These are phyloP conservation scores for Ogataea minuta DNA, from an alignment of 805 yeast genomes.

Conservation along the genomic window DNA sequence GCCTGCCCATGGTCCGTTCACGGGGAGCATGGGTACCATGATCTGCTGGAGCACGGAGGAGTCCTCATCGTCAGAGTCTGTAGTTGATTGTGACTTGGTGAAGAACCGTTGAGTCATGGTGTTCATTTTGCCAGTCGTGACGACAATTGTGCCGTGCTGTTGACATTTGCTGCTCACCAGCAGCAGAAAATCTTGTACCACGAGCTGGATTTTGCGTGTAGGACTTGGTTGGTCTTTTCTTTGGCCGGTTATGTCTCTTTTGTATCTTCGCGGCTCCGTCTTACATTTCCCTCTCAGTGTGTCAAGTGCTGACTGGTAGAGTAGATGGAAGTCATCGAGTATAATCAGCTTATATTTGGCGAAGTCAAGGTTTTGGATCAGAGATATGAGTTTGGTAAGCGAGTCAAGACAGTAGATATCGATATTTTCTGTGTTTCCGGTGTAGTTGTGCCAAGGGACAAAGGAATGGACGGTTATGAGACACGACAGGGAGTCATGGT, in stretches of 20 bases:
- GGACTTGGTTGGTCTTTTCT: slow-evolving; percentile 21
- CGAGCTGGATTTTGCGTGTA: slow-evolving; percentile 20
- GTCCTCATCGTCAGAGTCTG: slow-evolving; percentile 7
- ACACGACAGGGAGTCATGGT: slow-evolving; percentile 5
- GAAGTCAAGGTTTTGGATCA: slow-evolving; percentile 21
- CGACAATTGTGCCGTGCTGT: slow-evolving; percentile 13
- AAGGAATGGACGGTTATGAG: slow-evolving; percentile 4
- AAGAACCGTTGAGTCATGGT: slow-evolving; percentile 27
- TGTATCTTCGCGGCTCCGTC: slow-evolving; percentile 6
- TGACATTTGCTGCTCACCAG: slow-evolving; percentile 17
- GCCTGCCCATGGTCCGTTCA: slow-evolving; percentile 28
- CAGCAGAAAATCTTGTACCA: slow-evolving; percentile 23
- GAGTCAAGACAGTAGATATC: slow-evolving; percentile 18
- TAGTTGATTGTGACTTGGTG: slow-evolving; percentile 7
- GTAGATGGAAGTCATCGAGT: slow-evolving; percentile 29
- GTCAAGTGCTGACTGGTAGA: slow-evolving; percentile 21
- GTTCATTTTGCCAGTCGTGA: slow-evolving; percentile 32
- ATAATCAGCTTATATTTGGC: slow-evolving; percentile 23
- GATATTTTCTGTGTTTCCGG: slow-evolving; percentile 9
- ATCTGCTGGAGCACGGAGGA: slow-evolving; percentile 29
- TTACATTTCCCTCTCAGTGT: slow-evolving; percentile 10
- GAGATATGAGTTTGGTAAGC: slow-evolving; percentile 22
- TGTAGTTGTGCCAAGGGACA: slow-evolving; percentile 30
- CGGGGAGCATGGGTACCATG: slow-evolving; percentile 31
- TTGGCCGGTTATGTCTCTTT: slow-evolving; percentile 22